Percentiles rank a stretch among this genome's conserved stretches.
phyloP scores from a whole-genome alignment of 768 basidiomycete species.

The Rhodotorula diobovata region DNA sequence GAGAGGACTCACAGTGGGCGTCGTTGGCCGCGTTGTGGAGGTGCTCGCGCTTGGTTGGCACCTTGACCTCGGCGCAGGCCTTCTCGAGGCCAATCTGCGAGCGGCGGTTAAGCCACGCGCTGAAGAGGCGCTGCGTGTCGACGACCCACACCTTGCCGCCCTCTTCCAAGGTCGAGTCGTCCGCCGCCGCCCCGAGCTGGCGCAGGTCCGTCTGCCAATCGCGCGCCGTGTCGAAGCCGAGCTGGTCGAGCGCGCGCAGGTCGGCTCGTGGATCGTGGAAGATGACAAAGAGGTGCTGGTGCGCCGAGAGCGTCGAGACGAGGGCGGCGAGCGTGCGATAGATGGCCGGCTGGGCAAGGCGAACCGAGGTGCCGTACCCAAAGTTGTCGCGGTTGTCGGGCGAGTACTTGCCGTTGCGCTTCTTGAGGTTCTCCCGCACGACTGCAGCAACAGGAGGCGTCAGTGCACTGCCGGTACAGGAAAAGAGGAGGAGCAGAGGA shows the following conservation, averaged over 20 bases:
- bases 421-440: slow-evolving; percentile 19
- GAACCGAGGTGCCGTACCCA: slow-evolving; percentile 20
- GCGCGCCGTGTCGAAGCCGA: slow-evolving; percentile 16
- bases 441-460: background rate
- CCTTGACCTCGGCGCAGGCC: slow-evolving; percentile 16
- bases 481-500: background rate
- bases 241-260: slow-evolving; percentile 4
- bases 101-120: slow-evolving; percentile 12
- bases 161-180: too few species aligned
- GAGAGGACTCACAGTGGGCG: slow-evolving; percentile 24
- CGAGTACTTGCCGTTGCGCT: slow-evolving; percentile 5
- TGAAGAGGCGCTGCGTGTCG: slow-evolving; percentile 32
- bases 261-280: slow-evolving; percentile 38
- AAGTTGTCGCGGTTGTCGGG: slow-evolving; percentile 35
- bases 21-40: slow-evolving; percentile 40
- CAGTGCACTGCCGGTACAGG: too few species aligned
- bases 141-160: slow-evolving; percentile 21
- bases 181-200: background rate
- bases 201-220: slow-evolving; percentile 18
- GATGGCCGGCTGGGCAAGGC: background rate
- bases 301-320: slow-evolving; percentile 21
- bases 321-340: slow-evolving; percentile 26
- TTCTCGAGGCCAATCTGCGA: slow-evolving; percentile 12
- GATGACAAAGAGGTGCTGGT: slow-evolving; percentile 28
- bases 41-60: slow-evolving; percentile 6